A percentile compares a stretch with the other conserved stretches of the same genome.
Conservation (phyloP, 306 rosid genomes). For the Comarum palustre region DNA sequence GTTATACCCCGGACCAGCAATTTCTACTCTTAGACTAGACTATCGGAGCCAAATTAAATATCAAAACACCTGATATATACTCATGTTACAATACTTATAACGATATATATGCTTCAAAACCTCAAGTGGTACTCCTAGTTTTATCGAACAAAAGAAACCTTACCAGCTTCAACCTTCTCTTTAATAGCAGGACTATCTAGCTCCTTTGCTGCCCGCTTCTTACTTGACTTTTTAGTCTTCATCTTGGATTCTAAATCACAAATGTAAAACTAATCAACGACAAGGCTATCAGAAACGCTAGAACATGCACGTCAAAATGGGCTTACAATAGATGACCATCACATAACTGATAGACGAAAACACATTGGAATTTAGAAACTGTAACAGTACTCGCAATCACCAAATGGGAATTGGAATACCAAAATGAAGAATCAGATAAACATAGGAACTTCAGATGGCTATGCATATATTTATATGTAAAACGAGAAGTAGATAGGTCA, state of each 20-base stretch:
- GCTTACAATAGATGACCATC: not conserved
- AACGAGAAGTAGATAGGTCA: too few relatives aligned
- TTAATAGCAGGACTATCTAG: constrained; percentile 14
- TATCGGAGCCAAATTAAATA: not conserved
- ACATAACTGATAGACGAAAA: not conserved
- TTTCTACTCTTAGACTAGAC: not conserved
- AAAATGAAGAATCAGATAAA: too few relatives aligned
- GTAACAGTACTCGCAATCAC: too few relatives aligned
- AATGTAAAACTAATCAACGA: constrained; percentile 6
- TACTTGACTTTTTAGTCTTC: constrained; percentile 32
- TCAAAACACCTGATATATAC: not conserved
- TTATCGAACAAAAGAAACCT: constrained; percentile 7
- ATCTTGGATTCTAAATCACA: constrained; percentile 9
- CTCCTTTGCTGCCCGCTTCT: constrained; percentile 34
- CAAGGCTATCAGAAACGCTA: not conserved
- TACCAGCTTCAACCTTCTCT: constrained; percentile 25
- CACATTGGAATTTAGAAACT: too few relatives aligned
- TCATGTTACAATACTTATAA: not conserved
- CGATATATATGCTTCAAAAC: not conserved
- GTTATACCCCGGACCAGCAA: not conserved
- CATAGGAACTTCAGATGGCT: too few relatives aligned
- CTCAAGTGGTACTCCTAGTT: not conserved
- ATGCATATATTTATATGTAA: too few relatives aligned
- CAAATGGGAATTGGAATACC: too few relatives aligned
- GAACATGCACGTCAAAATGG: not conserved